Base-by-base conservation (phyloP, 768 basidiomycete genomes). In the Pleurotus pulmonarius region DNA sequence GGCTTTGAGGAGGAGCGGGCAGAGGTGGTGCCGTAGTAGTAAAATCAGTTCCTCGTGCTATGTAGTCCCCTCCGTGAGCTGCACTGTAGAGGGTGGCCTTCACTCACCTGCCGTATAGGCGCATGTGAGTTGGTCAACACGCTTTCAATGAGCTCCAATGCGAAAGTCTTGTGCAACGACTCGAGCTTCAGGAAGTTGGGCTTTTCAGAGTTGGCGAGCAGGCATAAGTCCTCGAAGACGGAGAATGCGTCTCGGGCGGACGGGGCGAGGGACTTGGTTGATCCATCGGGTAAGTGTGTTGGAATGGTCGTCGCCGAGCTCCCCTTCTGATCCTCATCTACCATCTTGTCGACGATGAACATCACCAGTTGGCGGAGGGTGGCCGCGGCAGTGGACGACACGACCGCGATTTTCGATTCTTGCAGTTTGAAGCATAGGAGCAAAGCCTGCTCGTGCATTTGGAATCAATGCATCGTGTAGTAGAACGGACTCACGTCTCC, bases 311-410 rank as follows among this genome's bases (percentile, higher is more conserved):
- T 9, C 71, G 62, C 5, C 69, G 62, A 4, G 67, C 25, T 25
- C 70, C 67, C 18, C 77, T 80, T 13, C 4, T 75, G 73, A 67
- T 94, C 90, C 65, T 94, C 92, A 15, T 83, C 79, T 1, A 87
- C 83, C 70, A 98, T 90, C 67, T 96, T 94, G 72, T 99, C 97
- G 44, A 98, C 91, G 15, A 98, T 87, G 61, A 98, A 92, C 95
- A 99, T 98, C 45, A 98, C 92, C 1, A 98, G 79, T 67, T 98
- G 96, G 2, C 95, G 87, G 3, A 98, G 81, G 0, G 95, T 98
- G 0, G 97, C 97, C 2, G 95, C 95, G 1, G 96, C 96, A 3
- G 97, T 98, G 0, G 93, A 95, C 2, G 94, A 96, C 5, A 99
- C 96, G 22, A 98, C 96, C 0, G 94, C 90, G 20, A 95, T 97